phyloP scores from a whole-genome alignment of 768 basidiomycete genomes.

The Trametes villosa region DNA sequence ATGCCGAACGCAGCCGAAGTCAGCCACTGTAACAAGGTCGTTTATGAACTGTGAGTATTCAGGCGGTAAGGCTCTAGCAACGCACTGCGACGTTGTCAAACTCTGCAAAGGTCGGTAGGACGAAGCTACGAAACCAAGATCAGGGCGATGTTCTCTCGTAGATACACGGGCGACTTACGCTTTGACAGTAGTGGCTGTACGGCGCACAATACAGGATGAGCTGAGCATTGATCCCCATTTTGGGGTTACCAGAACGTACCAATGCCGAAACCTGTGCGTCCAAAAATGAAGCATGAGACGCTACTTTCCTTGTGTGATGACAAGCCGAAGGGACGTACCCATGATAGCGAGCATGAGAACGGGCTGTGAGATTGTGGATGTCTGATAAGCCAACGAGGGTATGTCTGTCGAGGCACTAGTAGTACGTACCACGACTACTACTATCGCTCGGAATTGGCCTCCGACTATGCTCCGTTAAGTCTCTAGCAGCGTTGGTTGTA shows the following conservation, averaged over 20 bases:
- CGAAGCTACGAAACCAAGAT: not conserved
- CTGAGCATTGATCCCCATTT: not conserved
- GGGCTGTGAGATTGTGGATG: not conserved
- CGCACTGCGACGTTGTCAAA: conserved; percentile 1
- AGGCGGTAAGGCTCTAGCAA: too few species aligned
- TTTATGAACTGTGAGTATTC: too few species aligned
- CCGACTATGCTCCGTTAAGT: not conserved
- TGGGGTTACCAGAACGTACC: not conserved
- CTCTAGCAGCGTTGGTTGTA: not conserved
- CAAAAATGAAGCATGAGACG: not conserved
- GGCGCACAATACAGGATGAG: not conserved
- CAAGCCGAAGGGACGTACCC: not conserved
- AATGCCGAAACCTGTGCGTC: not conserved
- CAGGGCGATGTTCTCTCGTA: not conserved
- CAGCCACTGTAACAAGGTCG: too few species aligned
- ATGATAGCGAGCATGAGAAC: not conserved
- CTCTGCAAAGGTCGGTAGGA: conserved; percentile 1
- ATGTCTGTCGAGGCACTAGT: not conserved
- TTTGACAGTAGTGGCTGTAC: not conserved
- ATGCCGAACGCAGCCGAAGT: not conserved
- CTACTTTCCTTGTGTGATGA: too few species aligned
- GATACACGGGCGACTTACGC: not conserved
- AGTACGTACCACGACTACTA: not conserved
- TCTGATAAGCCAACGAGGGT: not conserved
- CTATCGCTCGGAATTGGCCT: conserved; percentile 4